Evolutionary conservation across 1,139 yeast species (phyloP).

Genomic region (Magnusiomyces clavatus): DNA sequence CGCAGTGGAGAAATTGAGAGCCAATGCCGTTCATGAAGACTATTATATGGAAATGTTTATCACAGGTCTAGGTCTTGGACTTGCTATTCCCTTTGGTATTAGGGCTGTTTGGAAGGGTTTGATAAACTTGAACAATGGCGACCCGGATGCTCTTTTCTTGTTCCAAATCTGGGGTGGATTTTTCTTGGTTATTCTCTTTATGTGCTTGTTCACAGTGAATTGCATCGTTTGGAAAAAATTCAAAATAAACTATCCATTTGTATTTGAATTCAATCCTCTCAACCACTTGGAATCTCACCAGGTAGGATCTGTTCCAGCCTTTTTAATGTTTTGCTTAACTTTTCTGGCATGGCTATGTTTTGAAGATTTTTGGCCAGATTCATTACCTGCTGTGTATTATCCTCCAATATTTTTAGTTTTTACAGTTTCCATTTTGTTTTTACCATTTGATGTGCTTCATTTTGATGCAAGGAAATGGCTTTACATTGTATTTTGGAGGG

Average conservation of each 20-base stretch:
- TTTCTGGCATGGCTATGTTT: conserved; percentile 72
- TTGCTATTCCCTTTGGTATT: conserved; percentile 55
- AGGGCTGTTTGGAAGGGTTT: conserved; percentile 48
- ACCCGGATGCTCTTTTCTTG: conserved; percentile 37
- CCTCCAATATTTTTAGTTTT: conserved; percentile 73
- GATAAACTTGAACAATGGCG: conserved; percentile 21
- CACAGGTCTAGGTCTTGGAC: conserved; percentile 59
- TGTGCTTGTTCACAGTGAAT: conserved; percentile 58
- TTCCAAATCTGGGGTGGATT: conserved; percentile 93
- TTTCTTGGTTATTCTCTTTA: conserved; percentile 52
- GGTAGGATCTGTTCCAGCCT: conserved; percentile 53
- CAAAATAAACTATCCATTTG: conserved; percentile 83
- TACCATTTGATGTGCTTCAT: conserved; percentile 51
- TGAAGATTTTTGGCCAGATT: conserved; percentile 54
- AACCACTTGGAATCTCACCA: conserved; percentile 63
- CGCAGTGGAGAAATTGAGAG: conserved; percentile 65
- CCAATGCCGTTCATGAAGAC: conserved; percentile 35
- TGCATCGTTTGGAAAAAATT: conserved; percentile 64
- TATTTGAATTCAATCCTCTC: conserved; percentile 77
- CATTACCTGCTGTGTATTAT: conserved; percentile 61
- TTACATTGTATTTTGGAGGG: conserved; percentile 60
- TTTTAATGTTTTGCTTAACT: conserved; percentile 49
- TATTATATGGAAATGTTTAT: conserved; percentile 29
- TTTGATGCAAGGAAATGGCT: conserved; percentile 66
- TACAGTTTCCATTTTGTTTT: conserved; percentile 42